phyloP scores from a whole-genome alignment of 2,329 filamentous ascomycete species.

The Penicillium vulpinum region DNA sequence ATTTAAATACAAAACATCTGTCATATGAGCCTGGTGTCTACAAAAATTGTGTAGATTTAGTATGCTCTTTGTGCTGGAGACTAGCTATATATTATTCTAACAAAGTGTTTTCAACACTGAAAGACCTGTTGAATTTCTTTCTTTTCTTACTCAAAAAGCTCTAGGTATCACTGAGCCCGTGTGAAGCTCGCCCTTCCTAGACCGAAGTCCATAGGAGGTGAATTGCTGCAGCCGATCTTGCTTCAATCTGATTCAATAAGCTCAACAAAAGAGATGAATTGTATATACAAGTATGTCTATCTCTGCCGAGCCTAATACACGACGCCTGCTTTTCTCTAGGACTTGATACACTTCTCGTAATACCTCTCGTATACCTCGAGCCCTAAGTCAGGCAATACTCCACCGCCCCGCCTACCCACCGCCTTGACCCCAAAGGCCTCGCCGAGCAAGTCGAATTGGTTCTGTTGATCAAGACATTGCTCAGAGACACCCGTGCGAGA shows the following conservation, averaged over 20 bases:
- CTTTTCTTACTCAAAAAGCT: background rate
- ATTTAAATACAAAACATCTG: background rate
- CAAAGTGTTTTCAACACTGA: too few species aligned
- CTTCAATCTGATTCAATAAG: background rate
- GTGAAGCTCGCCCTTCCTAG: background rate
- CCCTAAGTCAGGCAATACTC: conserved; percentile 6
- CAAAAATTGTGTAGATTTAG: too few species aligned
- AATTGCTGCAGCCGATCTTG: background rate
- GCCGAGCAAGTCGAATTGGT: conserved; percentile 2
- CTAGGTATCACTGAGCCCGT: background rate
- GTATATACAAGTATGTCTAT: background rate
- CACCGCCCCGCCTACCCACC: background rate
- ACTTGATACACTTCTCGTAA: background rate
- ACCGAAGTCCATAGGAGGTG: background rate
- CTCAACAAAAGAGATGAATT: background rate
- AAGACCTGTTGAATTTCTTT: background rate
- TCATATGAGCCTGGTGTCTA: background rate
- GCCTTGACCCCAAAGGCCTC: conserved; percentile 3
- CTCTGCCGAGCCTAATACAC: background rate
- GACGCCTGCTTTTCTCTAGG: background rate
- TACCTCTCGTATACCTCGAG: background rate
- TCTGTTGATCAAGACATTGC: conserved; percentile 3
- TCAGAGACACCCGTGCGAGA: background rate
- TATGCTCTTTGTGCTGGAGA: background rate
- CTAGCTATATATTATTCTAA: background rate